Evolutionary conservation across 495 filamentous ascomycete genomes (phyloP), one percentile per base, ranked within the genome.

Genomic region (Penicillium ucsense): DNA sequence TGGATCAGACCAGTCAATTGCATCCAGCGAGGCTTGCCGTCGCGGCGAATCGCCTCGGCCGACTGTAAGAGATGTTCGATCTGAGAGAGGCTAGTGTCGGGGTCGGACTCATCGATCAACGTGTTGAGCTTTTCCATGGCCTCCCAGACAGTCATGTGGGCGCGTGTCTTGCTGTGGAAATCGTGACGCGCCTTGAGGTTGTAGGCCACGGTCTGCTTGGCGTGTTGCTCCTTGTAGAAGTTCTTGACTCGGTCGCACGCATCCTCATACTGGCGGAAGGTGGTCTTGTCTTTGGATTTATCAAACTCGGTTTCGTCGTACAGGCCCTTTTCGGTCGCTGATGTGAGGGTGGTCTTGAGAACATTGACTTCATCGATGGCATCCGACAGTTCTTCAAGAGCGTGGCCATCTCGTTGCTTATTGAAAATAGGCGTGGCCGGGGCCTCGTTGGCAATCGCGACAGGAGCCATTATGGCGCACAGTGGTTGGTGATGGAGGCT

Each of bases 21-120:
- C 85, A 94, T 91, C 89, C 89, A 95, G 33, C 86, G 76, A 5
- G 89, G 89, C 71, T 94, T 92, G 53, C 88, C 86, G 57, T 92
- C 89, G 35, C 84, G 79, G 11, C 87, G 81, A 57, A 94, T 89
- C 0, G 88, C 88, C 59, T 95, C 88, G 29, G 88, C 89, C 31
- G 82, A 81, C 57, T 95, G 89, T 2, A 94, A 75, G 2, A 92
- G 70, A 62, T 95, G 89, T 64, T 92, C 84, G 63, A 94, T 90
- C 67, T 94, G 89, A 11, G 78, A 82, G 47, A 95, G 81, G 35
- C 75, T 79, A 45, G 88, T 94, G 70, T 95, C 87, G 0, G 89
- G 89, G 63, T 95, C 88, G 35, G 79, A 84, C 59, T 91, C 86
- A 68, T 95, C 89, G 62, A 94, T 85, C 5, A 94, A 71, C 2